Conservation (phyloP, 495 filamentous ascomycete genomes). For the Aspergillus hancockii region DNA sequence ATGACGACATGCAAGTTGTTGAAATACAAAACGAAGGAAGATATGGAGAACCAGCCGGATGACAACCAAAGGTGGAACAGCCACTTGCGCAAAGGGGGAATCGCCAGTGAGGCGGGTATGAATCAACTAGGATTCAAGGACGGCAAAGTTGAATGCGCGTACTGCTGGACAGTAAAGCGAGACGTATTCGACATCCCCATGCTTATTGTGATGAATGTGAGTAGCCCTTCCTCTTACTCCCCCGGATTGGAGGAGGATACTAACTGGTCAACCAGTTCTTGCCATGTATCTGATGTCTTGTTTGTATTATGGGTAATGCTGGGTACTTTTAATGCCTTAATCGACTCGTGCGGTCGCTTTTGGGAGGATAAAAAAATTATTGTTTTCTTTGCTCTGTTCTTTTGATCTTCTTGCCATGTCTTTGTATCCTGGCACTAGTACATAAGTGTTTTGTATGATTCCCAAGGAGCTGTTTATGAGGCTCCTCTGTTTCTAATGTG, state of each 20-base stretch:
- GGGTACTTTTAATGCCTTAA: constrained; percentile 10
- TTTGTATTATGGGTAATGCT: constrained; percentile 15
- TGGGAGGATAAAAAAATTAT: constrained; percentile 16
- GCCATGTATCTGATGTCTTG: constrained; percentile 45
- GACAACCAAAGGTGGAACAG: constrained; percentile 47
- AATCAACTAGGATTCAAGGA: constrained; percentile 74
- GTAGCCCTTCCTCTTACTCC: constrained; percentile 34
- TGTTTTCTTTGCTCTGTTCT: constrained; percentile 18
- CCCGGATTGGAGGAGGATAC: not conserved
- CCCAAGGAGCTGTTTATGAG: constrained; percentile 15
- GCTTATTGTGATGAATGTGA: constrained; percentile 95
- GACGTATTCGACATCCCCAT: constrained; percentile 99
- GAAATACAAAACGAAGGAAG: constrained; percentile 82
- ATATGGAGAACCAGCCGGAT: constrained; percentile 49
- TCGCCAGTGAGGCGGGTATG: constrained; percentile 77
- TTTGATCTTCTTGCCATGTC: constrained; percentile 11
- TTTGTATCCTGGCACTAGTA: constrained; percentile 21
- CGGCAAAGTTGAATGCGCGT: constrained; percentile 90
- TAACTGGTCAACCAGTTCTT: constrained; percentile 34
- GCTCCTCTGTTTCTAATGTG: constrained; percentile 1
- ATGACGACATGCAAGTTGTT: constrained; percentile 83
- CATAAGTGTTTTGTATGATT: constrained; percentile 34
- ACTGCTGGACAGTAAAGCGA: constrained; percentile 94
- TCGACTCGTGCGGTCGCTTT: constrained; percentile 16
- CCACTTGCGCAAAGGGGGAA: constrained; percentile 52